These are phyloP conservation scores for Lentinula boryana DNA, from an alignment of 768 basidiomycete genomes.

Conservation along the genomic window DNA sequence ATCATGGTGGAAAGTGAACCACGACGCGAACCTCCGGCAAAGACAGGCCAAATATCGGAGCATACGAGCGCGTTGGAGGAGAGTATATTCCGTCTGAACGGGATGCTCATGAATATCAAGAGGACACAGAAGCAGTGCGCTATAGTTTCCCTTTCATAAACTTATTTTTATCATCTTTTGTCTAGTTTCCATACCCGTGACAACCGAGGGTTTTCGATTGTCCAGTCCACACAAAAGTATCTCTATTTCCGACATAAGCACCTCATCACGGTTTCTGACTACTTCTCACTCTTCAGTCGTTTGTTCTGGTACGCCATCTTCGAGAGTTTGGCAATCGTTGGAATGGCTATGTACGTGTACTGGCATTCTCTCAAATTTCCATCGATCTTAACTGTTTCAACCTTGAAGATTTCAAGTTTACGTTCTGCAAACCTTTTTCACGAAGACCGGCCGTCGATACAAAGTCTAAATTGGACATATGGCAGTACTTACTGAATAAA, in stretches of 20 bases:
- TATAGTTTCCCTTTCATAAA: not conserved
- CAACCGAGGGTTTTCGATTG: conserved; percentile 89
- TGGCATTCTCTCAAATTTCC: not conserved
- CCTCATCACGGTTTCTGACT: not conserved
- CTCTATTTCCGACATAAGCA: conserved; percentile 8
- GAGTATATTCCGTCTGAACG: conserved; percentile 87
- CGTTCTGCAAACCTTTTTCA: conserved; percentile 93
- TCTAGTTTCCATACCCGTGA: conserved; percentile 89
- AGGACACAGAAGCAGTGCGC: conserved; percentile 92
- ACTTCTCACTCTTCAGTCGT: conserved; percentile 39
- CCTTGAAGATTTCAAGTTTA: conserved; percentile 75
- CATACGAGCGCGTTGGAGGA: conserved; percentile 94
- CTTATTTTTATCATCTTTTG: not conserved
- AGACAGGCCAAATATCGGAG: conserved; percentile 82
- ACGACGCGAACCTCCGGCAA: conserved; percentile 80
- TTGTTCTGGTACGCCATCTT: conserved; percentile 92
- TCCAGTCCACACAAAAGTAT: conserved; percentile 85
- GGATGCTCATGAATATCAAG: conserved; percentile 84
- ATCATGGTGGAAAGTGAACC: conserved; percentile 99
- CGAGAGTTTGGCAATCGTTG: conserved; percentile 72
- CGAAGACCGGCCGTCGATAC: conserved; percentile 84
- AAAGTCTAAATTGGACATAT: conserved; percentile 54
- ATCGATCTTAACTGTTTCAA: not conserved
- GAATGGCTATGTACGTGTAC: conserved; percentile 78
- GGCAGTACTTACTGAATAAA: not conserved